Percentiles rank a stretch among this genome's conserved stretches.
Conservation (phyloP, 495 filamentous ascomycete genomes). For the Penicillium chermesinum region DNA sequence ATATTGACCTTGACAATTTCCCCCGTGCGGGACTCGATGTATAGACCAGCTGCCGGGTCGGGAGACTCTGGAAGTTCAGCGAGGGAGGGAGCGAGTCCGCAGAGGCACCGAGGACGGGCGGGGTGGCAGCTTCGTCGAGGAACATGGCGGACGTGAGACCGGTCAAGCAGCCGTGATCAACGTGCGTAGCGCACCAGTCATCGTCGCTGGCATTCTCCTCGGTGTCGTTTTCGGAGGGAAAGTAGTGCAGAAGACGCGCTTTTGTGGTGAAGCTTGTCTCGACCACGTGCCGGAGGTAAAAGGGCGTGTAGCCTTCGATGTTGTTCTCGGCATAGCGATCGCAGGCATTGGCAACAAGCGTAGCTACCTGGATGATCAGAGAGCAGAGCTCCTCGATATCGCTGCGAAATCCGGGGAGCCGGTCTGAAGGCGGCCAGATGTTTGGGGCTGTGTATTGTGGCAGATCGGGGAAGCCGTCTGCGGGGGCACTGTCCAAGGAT, state of each 20-base stretch:
- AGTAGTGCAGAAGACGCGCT: conserved; percentile 91
- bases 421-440: conserved; percentile 69
- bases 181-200: conserved; percentile 94
- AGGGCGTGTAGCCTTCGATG: conserved; percentile 65
- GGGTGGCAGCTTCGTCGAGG: conserved; percentile 66
- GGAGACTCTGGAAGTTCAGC: conserved; percentile 68
- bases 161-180: conserved; percentile 90
- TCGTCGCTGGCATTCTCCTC: conserved; percentile 52
- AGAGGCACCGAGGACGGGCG: conserved; percentile 25
- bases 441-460: conserved; percentile 68
- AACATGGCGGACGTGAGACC: conserved; percentile 96
- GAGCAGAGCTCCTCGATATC: conserved; percentile 70
- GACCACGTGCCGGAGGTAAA: conserved; percentile 84
- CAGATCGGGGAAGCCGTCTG: conserved; percentile 53
- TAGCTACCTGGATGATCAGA: conserved; percentile 83
- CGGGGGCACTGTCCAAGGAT: conserved; percentile 53
- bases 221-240: conserved; percentile 37
- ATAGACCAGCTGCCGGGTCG: conserved; percentile 78
- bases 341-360: conserved; percentile 80
- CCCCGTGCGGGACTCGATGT: conserved; percentile 81
- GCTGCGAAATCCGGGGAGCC: conserved; percentile 68
- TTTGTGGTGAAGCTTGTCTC: conserved; percentile 82
- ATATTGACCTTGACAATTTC: conserved; percentile 81
- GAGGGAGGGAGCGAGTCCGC: conserved; percentile 38
- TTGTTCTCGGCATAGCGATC: conserved; percentile 77